Conservation (phyloP, 306 rosid genomes). For the Aeschynomene evenia region DNA sequence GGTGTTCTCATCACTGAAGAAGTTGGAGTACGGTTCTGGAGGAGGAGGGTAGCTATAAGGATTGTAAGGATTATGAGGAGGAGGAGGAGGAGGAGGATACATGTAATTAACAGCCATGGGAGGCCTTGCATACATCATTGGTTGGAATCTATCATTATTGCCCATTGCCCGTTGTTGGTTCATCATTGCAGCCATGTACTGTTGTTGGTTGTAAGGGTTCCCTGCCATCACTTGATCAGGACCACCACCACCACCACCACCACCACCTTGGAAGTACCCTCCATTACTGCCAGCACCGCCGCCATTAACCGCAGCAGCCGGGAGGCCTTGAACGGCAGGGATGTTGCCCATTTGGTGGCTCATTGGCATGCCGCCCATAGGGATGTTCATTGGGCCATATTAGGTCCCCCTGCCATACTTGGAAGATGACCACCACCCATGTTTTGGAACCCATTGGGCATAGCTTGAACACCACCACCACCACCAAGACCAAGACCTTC, state of each 20-base stretch:
- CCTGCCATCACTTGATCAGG: constrained; percentile 50
- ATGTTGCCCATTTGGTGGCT: constrained; percentile 56
- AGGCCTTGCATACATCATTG: constrained; percentile 66
- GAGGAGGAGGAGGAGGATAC: constrained; percentile 46
- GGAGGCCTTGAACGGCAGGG: constrained; percentile 64
- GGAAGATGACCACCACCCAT: constrained; percentile 54
- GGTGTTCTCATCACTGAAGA: constrained; percentile 76
- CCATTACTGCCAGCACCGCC: constrained; percentile 31
- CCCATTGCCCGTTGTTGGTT: constrained; percentile 65
- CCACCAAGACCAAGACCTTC: constrained; percentile 6
- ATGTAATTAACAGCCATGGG: constrained; percentile 47
- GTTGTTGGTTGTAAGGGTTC: constrained; percentile 52
- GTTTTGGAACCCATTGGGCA: constrained; percentile 36
- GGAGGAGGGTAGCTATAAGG: constrained; percentile 16
- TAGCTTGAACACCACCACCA: constrained; percentile 34
- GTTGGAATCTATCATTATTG: constrained; percentile 68
- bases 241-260: constrained; percentile 40
- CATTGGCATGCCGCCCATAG: constrained; percentile 50
- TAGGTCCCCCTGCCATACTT: constrained; percentile 35
- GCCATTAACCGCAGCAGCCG: constrained; percentile 42
- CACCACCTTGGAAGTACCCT: constrained; percentile 47
- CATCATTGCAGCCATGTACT: constrained; percentile 64
- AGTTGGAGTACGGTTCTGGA: constrained; percentile 42
- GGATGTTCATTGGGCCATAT: constrained; percentile 47
- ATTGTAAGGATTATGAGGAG: constrained; percentile 37